Evolutionary conservation across 2,329 filamentous ascomycete species (phyloP).

Genomic region (Grosmannia penicillata): DNA sequence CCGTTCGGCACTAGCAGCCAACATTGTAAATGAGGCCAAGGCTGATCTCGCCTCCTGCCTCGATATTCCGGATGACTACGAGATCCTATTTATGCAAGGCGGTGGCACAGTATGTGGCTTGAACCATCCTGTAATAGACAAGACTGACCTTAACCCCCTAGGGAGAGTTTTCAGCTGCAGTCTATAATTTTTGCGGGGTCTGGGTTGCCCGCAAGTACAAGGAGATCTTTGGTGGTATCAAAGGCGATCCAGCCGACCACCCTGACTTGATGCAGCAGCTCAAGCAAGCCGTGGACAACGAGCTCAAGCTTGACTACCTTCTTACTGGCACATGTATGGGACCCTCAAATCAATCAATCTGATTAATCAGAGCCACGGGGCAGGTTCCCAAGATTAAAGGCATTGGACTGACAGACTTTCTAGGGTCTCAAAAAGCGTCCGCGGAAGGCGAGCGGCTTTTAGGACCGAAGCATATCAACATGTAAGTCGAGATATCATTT

Average conservation of each 20-base stretch:
- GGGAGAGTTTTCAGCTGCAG: constrained; percentile 69
- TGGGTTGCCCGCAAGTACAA: constrained; percentile 62
- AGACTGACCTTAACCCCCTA: background rate
- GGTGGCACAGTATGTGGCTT: constrained; percentile 45
- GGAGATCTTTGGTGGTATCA: constrained; percentile 7
- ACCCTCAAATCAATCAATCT: no score
- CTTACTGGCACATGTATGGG: constrained; percentile 63
- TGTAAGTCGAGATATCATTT: constrained; percentile 26
- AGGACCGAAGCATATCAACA: constrained; percentile 65
- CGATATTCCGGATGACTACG: constrained; percentile 70
- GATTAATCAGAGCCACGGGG: background rate
- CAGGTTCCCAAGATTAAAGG: background rate
- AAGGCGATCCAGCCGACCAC: constrained; percentile 11
- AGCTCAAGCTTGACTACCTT: constrained; percentile 72
- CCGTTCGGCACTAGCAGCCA: constrained; percentile 61
- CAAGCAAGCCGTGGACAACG: constrained; percentile 26
- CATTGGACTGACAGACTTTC: background rate
- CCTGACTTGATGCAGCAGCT: background rate
- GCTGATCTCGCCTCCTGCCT: constrained; percentile 57
- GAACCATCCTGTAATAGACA: background rate
- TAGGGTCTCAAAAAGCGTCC: constrained; percentile 64
- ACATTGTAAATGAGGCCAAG: constrained; percentile 69
- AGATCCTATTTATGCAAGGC: constrained; percentile 76
- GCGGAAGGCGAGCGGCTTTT: constrained; percentile 69
- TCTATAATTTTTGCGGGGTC: constrained; percentile 70